Evolutionary conservation across 371 early-diverging fungal species (phyloP).

Genomic region (Blakeslea trispora): DNA sequence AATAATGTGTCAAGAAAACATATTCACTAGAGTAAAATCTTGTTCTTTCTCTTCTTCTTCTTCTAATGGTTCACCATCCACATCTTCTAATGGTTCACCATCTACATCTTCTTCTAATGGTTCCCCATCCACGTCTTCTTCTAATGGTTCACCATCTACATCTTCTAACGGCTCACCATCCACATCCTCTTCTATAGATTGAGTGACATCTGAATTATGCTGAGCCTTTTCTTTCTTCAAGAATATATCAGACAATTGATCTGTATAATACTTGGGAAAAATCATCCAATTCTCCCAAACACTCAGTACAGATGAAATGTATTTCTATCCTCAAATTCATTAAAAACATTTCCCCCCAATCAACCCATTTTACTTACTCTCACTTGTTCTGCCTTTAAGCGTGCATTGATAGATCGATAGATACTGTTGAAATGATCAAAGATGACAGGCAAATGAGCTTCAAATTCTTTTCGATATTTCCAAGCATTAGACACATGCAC

Average conservation of each 20-base stretch:
- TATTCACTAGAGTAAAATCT: slow-evolving; percentile 31
- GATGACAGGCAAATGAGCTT: slow-evolving; percentile 61
- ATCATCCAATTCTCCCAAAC: slow-evolving; percentile 93
- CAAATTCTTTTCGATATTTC: slow-evolving; percentile 79
- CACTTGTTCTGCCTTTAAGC: slow-evolving; percentile 87
- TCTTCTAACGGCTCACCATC: slow-evolving; percentile 32
- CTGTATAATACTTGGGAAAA: slow-evolving; percentile 74
- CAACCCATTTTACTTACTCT: slow-evolving; percentile 39
- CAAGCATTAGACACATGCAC: slow-evolving; percentile 83
- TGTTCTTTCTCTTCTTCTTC: slow-evolving; percentile 24
- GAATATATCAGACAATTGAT: slow-evolving; percentile 50
- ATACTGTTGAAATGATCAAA: slow-evolving; percentile 74
- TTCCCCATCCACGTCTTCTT: slow-evolving; percentile 35
- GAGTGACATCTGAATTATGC: neutral
- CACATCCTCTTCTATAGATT: slow-evolving; percentile 20
- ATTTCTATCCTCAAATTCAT: no score
- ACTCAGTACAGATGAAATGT: slow-evolving; percentile 63
- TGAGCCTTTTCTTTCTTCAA: slow-evolving; percentile 30
- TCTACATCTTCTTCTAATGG: slow-evolving; percentile 19
- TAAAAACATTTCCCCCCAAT: neutral
- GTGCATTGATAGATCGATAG: slow-evolving; percentile 66
- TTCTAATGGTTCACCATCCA: slow-evolving; percentile 23
- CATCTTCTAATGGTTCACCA: slow-evolving; percentile 49
- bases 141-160: slow-evolving; percentile 51
- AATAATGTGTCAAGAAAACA: neutral